Conservation (phyloP, 306 rosid species). For the Castanospermum australe region DNA sequence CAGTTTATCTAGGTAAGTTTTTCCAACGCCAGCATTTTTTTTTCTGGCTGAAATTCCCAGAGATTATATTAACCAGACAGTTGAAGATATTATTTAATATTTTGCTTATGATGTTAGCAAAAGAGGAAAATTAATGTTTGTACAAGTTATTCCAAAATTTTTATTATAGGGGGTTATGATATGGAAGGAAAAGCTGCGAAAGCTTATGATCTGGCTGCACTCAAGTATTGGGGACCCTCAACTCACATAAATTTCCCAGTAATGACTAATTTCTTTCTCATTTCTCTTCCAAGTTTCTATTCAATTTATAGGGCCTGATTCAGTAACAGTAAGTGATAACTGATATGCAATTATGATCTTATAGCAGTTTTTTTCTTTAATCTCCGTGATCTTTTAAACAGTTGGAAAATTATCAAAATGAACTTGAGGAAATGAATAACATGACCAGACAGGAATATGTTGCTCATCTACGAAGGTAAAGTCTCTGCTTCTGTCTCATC, state of each 20-base stretch:
- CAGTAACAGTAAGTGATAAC: slow-evolving; percentile 11
- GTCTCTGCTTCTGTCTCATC: background rate
- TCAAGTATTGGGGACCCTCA: slow-evolving; percentile 93
- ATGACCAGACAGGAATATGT: slow-evolving; percentile 81
- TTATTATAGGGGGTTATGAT: slow-evolving; percentile 76
- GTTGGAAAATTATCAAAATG: slow-evolving; percentile 67
- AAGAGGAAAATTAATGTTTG: slow-evolving; percentile 6
- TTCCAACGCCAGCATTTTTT: background rate
- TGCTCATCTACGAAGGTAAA: slow-evolving; percentile 75
- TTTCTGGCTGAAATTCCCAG: background rate
- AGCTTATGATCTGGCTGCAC: slow-evolving; percentile 89
- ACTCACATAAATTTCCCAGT: slow-evolving; percentile 82
- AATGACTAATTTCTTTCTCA: slow-evolving; percentile 27
- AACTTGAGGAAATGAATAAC: slow-evolving; percentile 69
- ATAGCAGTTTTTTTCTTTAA: background rate
- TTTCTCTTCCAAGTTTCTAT: slow-evolving; percentile 8
- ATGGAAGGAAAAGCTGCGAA: slow-evolving; percentile 86
- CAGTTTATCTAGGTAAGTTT: slow-evolving; percentile 78
- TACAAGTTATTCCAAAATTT: slow-evolving; percentile 32
- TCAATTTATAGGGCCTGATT: background rate
- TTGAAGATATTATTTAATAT: background rate
- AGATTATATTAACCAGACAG: background rate
- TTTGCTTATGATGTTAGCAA: background rate
- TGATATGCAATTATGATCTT: slow-evolving; percentile 15
- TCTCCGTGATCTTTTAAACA: slow-evolving; percentile 11